These are phyloP conservation scores for Simplicillium aogashimaense DNA, from an alignment of 2,329 filamentous ascomycete species.

Conservation along the genomic window DNA sequence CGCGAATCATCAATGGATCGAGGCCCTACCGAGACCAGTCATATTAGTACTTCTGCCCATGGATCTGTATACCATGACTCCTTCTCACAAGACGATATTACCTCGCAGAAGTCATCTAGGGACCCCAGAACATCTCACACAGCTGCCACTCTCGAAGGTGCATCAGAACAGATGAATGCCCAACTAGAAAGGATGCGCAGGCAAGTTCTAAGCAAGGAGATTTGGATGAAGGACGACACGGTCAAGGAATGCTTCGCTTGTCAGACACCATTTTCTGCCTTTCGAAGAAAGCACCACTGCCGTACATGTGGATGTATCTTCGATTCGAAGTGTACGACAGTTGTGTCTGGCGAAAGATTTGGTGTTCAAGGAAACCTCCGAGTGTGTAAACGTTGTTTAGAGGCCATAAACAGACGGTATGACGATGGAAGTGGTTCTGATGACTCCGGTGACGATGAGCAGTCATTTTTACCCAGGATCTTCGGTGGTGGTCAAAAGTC, in stretches of 20 bases:
- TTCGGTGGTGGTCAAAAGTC: constrained; percentile 43
- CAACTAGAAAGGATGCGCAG: constrained; percentile 65
- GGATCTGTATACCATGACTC: constrained; percentile 48
- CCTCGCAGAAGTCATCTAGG: constrained; percentile 34
- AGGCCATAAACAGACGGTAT: constrained; percentile 81
- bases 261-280: constrained; percentile 82
- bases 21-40: constrained; percentile 45
- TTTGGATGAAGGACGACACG: constrained; percentile 99
- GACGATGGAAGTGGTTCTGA: constrained; percentile 64
- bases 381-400: constrained; percentile 87
- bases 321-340: constrained; percentile 87
- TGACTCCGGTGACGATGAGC: constrained; percentile 77
- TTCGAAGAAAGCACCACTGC: constrained; percentile 93
- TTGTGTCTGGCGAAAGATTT: constrained; percentile 81
- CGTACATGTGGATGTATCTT: constrained; percentile 97
- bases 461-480: constrained; percentile 55
- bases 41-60: constrained; percentile 48
- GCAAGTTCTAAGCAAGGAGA: constrained; percentile 86
- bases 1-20: constrained; percentile 50
- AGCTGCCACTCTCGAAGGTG: constrained; percentile 40
- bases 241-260: constrained; percentile 96
- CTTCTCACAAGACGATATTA: constrained; percentile 36
- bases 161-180: constrained; percentile 48
- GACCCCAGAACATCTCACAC: constrained; percentile 45
- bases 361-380: constrained; percentile 75